Evolutionary conservation across 345 rosid species (phyloP).

Genomic region (Schrenkiella parvula): DNA sequence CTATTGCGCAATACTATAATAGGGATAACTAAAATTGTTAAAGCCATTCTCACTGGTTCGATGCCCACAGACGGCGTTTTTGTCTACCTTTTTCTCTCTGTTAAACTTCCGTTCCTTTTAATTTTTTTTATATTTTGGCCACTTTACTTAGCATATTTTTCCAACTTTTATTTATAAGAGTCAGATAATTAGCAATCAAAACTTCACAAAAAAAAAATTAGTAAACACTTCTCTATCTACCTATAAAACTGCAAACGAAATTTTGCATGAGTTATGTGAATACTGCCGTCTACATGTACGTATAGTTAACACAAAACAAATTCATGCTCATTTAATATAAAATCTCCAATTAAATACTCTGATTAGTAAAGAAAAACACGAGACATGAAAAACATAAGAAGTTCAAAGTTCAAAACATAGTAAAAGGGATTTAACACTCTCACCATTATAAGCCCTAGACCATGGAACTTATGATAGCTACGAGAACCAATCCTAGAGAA

Average conservation of each 20-base stretch:
- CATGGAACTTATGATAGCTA: slow-evolving; percentile 6
- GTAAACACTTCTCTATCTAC: not conserved
- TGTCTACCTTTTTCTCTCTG: too few species aligned
- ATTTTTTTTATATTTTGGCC: too few species aligned
- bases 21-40: too few species aligned
- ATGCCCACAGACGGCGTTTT: too few species aligned
- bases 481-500: slow-evolving; percentile 19
- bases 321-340: not conserved
- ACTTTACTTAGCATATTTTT: not conserved
- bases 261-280: not conserved
- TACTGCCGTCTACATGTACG: not conserved
- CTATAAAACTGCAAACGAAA: not conserved
- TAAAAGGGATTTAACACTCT: not conserved
- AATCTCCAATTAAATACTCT: not conserved
- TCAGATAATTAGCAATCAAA: not conserved
- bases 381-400: not conserved
- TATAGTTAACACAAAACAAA: not conserved
- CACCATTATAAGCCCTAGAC: not conserved
- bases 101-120: too few species aligned
- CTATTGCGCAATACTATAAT: too few species aligned
- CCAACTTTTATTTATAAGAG: not conserved
- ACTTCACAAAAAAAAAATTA: not conserved
- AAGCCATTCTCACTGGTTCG: too few species aligned
- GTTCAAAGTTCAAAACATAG: not conserved
- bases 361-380: not conserved